phyloP scores from a whole-genome alignment of 2,329 filamentous ascomycete species.

The Calonectria fujianensis region DNA sequence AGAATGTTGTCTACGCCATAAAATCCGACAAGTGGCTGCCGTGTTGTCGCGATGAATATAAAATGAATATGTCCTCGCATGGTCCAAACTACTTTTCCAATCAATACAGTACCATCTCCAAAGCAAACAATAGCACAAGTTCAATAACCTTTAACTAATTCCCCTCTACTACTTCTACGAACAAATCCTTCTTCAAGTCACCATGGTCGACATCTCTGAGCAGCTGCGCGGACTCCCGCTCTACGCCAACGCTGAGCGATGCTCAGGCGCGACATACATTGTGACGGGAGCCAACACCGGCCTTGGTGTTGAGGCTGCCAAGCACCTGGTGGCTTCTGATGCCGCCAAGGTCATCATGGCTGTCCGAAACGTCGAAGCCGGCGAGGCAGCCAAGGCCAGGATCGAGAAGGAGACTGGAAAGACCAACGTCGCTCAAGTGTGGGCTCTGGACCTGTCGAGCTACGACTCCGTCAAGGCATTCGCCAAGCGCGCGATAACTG shows the following conservation, averaged over 20 bases:
- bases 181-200: neutral
- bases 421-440: constrained; percentile 37
- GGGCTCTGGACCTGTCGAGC: constrained; percentile 40
- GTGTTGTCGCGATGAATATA: neutral
- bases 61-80: neutral
- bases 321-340: constrained; percentile 60
- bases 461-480: constrained; percentile 58
- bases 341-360: constrained; percentile 63
- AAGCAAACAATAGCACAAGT: neutral
- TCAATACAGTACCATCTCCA: neutral
- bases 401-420: constrained; percentile 41
- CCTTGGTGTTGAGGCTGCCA: constrained; percentile 63
- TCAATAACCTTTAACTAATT: neutral
- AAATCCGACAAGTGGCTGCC: neutral
- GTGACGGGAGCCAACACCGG: constrained; percentile 65
- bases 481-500: constrained; percentile 48
- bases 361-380: constrained; percentile 35
- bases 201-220: constrained; percentile 22
- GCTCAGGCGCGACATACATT: constrained; percentile 56
- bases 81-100: neutral
- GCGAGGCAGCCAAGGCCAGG: constrained; percentile 34
- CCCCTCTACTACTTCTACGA: neutral
- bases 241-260: constrained; percentile 28
- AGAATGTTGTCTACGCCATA: constrained; percentile 2
- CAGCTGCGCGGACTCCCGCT: constrained; percentile 38